phyloP scores from a whole-genome alignment of 805 yeast species.

The Ogataea glucozyma region DNA sequence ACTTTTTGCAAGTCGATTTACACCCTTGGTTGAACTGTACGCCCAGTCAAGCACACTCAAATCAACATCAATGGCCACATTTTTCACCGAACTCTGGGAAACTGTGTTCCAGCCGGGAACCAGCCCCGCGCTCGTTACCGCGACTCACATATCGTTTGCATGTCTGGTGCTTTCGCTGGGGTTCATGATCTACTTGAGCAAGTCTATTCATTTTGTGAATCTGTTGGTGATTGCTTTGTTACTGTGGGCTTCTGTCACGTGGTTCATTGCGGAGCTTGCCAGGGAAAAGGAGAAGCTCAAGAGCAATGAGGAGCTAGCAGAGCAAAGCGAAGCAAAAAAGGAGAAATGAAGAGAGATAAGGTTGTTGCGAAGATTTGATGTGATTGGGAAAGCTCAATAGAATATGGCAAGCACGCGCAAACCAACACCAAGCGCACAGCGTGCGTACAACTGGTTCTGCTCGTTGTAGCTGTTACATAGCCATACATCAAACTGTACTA shows the following conservation, averaged over 20 bases:
- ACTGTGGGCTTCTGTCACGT: conserved; percentile 78
- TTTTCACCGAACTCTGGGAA: conserved; percentile 77
- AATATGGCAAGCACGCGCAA: no score
- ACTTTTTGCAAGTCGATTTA: no score
- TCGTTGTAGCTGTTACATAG: not conserved
- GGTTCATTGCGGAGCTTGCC: conserved; percentile 80
- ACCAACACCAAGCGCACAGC: not conserved
- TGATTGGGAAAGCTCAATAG: no score
- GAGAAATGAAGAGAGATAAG: conserved; percentile 1
- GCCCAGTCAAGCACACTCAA: no score
- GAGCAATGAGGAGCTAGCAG: conserved; percentile 42
- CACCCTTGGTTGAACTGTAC: no score
- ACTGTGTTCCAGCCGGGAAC: conserved; percentile 93
- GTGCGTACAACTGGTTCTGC: not conserved
- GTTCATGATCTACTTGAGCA: conserved; percentile 58
- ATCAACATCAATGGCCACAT: conserved; percentile 40
- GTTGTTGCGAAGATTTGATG: no score
- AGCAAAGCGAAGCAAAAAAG: not conserved
- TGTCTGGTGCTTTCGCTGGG: conserved; percentile 58
- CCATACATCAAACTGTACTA: no score
- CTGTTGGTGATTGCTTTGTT: conserved; percentile 44
- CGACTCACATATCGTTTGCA: conserved; percentile 83
- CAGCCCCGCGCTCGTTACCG: conserved; percentile 81
- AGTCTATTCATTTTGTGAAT: conserved; percentile 66
- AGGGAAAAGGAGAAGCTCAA: conserved; percentile 44